Evolutionary conservation across 2,329 filamentous ascomycete species (phyloP), one percentile per base, ranked within the genome.

Genomic region (Pseudopithomyces maydicus): DNA sequence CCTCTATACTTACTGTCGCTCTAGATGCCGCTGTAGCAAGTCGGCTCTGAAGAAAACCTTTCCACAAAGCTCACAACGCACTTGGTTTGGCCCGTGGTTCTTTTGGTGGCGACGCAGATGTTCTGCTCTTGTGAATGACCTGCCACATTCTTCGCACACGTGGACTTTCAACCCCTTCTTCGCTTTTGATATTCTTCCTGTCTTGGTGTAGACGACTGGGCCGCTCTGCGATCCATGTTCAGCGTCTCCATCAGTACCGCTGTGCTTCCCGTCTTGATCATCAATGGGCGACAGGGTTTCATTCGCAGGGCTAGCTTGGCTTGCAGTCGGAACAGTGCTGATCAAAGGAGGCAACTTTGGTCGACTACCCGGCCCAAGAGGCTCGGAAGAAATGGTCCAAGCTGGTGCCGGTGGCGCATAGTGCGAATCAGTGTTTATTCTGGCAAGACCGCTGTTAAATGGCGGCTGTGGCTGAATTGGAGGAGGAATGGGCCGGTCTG

Each of bases 41-140:
- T 59, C 56, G 8, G 47, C 44, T 7, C 56, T 46, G 33, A 53
- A 59, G 43, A 59, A 59, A 3, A 51, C 49, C 17, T 55, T 53
- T 8, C 56, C 56, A 44, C 56, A 59, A n/a, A 59, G 46, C 15
- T 55, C 29, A 35, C 56, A 59, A 10, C 38, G 39, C 11, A 59
- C 52, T 46, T 53, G 52, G 29, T 49, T 54, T 10, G 48, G 49
- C 3, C 53, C 53, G 38, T 59, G 56, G 29, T 59, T 59, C 41
- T 59, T 59, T 32, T 59, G 56, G 17, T 59, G 56, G 19, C 56
- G 56, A 17, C 74, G 69, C 39, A 78, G 59, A 57, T 78, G 76
- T 55, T 78, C 76, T 6, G 74, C 74, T 29, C 76, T 65, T 15
- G 75, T 77, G 61, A 77, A 78, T 8, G 67, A 72, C 75, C 54